Conservation (phyloP, 768 basidiomycete species). For the Daedalea quercina region DNA sequence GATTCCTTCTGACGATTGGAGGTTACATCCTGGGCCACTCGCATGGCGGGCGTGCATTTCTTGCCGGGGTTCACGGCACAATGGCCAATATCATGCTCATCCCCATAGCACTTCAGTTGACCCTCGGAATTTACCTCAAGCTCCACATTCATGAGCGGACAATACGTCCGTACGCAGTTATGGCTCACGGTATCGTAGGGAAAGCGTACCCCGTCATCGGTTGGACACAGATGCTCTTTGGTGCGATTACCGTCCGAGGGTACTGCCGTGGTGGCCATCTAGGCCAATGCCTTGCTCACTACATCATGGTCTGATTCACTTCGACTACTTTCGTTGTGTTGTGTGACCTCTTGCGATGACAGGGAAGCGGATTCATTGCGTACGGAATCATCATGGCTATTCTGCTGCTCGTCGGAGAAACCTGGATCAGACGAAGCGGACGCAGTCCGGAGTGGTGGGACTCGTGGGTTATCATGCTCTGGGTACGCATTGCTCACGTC, state of each 20-base stretch:
- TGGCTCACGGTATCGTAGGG: conserved; percentile 71
- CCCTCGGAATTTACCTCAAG: conserved; percentile 84
- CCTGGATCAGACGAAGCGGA: conserved; percentile 65
- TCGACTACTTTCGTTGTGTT: not conserved
- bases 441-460: conserved; percentile 84
- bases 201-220: conserved; percentile 79
- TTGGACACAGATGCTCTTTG: conserved; percentile 88
- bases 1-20: conserved; percentile 59
- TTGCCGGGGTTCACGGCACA: conserved; percentile 62
- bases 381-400: conserved; percentile 81
- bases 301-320: conserved; percentile 55
- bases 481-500: conserved; percentile 32
- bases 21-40: conserved; percentile 82
- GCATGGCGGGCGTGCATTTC: conserved; percentile 79
- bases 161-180: conserved; percentile 63
- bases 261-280: conserved; percentile 77
- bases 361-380: conserved; percentile 84
- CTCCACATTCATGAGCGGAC: conserved; percentile 81
- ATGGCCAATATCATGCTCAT: conserved; percentile 61
- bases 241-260: conserved; percentile 63
- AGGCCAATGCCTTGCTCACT: conserved; percentile 84
- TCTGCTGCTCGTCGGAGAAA: conserved; percentile 68
- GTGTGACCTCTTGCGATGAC: not conserved
- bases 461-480: conserved; percentile 57
- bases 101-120: conserved; percentile 60